Base-by-base conservation (phyloP, 2,329 filamentous ascomycete species). In the Aureobasidium leucospermi region DNA sequence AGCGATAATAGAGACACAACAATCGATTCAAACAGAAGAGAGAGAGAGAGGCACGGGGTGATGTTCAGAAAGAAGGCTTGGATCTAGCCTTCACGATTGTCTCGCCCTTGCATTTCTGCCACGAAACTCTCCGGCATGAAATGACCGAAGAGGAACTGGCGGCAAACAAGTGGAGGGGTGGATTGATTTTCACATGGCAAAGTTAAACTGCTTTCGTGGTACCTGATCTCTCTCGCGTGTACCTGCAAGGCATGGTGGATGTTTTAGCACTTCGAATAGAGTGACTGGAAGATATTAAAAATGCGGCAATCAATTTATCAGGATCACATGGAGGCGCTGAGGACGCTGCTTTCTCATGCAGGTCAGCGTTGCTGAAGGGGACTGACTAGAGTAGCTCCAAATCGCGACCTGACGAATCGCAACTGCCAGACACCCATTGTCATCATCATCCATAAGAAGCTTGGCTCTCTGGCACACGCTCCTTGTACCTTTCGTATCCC, bases 401-500 rank as follows among this genome's bases (percentile, higher is more conserved):
- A 15, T 29, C 19, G 49, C 49, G 36, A 52, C 39, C 39, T 55
- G 51, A 55, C 39, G 51, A 55, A 55, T 55, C 23, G 39, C 39
- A 16, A 46, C 16, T 28, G 13, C 16, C 7, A 28, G 15, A 41
- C 34, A 23, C 19, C 16, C 39, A 41, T 6, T 36, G n/a, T 55
- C 38, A 55, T 48, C 46, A 34, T 48, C 46, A 19, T 48, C 51
- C 39, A 23, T 55, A 42, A 43, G 39, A 55, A 55, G 51, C 51
- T 55, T 55, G 51, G 51, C 51, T 55, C 23, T 19, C 28, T 36
- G 46, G 31, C 46, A 49, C 46, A 49, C 46, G 31, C 47, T 49
- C 51, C 41, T 55, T 55, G 51, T 55, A 55, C 51, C 51, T 55
- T 32, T 53, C 28, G 51, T 55, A 55, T 32, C 51, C 39, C 51